Evolutionary conservation across 2,329 filamentous ascomycete genomes (phyloP), one percentile per base, ranked within the genome.

Genomic region (Ustulina deusta): DNA sequence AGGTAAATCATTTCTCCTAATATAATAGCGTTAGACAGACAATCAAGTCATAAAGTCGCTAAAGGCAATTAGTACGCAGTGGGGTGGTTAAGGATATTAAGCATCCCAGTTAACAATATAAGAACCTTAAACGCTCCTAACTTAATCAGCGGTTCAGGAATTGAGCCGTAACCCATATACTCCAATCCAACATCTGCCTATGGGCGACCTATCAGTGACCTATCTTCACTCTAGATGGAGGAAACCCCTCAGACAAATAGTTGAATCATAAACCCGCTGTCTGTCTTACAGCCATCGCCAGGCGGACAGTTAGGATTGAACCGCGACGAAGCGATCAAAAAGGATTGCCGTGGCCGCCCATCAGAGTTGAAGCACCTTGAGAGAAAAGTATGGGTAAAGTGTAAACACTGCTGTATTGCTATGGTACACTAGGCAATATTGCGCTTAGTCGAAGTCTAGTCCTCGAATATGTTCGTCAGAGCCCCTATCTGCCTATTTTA

Each of bases 351-450:
- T 25, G 22, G 44, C 22, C 20, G 44, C 20, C 11, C 22, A 25
- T 36, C 17, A 22, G 3, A 52, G 6, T 22, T 34, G 17, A 22
- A 36, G 17, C 11, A 46, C 22, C 11, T 15, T 13, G 29, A 13
- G 25, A 32, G 34, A 13, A 29, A 57, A 38, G 17, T 22, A 49
- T 38, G 6, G 5, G 22, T 46, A 49, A 17, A 52, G 38, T 48
- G 13, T 32, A 44, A 59, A 66, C 22, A 49, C n/a, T 44, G 60
- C 20, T 70, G 44, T 63, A 66, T 68, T 61, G 54, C 54, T 70
- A 71, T 70, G 36, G 62, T 70, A 70, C 67, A 71, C 58, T 46
- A 48, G 27, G 34, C 42, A 59, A 49, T 48, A 42, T 44, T 55
- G 52, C 61, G 51, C 51, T 51, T 49, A 42, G 20, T 25, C 5